Evolutionary conservation across 2,329 filamentous ascomycete species (phyloP), one percentile per base, ranked within the genome.

Genomic region (Sarocladium kiliense): DNA sequence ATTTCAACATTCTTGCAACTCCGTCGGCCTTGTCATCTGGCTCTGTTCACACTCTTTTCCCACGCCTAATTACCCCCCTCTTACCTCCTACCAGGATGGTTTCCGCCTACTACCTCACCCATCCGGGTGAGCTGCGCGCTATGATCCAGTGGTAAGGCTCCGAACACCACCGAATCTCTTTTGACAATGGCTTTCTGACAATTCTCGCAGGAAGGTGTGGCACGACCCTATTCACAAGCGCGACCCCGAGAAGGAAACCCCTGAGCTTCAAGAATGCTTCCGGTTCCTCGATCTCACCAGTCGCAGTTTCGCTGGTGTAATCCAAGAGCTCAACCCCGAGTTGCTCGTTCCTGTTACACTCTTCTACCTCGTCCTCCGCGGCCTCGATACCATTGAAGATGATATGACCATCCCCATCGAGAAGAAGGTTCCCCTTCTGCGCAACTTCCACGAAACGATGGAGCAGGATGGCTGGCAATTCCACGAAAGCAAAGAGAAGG

Each of bases 341-440:
- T 85, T 99, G 30, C 83, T 97, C 34, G 83, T 97, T 39, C 91
- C 94, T 23, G 81, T 97, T 45, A 85, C 87, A 55, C 78, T 97
- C 10, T 99, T 99, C 80, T 99, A 99, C 76, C 83, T 99, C 26
- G 83, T 91, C 54, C 80, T 99, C 55, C 89, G 94, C 58, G 94
- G 90, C 47, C 82, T 99, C 53, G 94, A 99, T 72, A 99, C 94
- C n/a, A 89, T 99, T 58, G 94, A 99, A 74, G 94, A 99, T 77
- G 94, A 99, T 72, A 97, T 97, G 85, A 96, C 91, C 4, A 87
- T 99, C 58, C 78, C 87, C 2, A 75, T 93, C 37, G 80, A 82
- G 60, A 86, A 81, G 66, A 99, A 99, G 76, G 88, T 95, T 66
- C 91, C 91, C 2, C 73, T 97, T 56, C 77, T 99, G 58, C 85